Percentiles rank a stretch among this genome's conserved stretches.
These are phyloP conservation scores for Teunomyces funiuensis DNA, from an alignment of 805 yeast species.

Conservation along the genomic window DNA sequence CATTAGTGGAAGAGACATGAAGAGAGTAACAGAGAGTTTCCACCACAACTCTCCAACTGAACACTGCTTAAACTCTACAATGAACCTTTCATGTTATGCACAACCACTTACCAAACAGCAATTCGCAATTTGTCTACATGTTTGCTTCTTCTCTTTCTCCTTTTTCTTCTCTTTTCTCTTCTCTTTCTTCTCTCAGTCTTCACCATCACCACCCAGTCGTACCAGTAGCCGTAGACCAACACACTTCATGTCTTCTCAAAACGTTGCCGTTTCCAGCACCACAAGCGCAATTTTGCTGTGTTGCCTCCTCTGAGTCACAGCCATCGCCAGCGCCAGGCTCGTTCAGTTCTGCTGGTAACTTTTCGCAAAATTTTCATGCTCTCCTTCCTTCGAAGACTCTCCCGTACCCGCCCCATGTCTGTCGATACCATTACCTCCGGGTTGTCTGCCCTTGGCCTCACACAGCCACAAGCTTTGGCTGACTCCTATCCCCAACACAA, in stretches of 20 bases:
- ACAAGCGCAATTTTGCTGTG: too few relatives aligned
- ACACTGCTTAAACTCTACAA: too few relatives aligned
- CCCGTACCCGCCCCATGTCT: constrained; percentile 8
- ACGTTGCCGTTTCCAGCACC: too few relatives aligned
- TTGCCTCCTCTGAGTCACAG: constrained; percentile 1
- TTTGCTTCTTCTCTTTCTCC: too few relatives aligned
- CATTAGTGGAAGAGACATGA: too few relatives aligned
- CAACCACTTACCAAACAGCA: too few relatives aligned
- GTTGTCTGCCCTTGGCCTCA: constrained; percentile 36
- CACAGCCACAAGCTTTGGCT: constrained; percentile 41
- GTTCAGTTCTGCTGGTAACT: background rate
- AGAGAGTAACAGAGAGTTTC: too few relatives aligned
- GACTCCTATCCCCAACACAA: constrained; percentile 74
- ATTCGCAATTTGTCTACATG: too few relatives aligned
- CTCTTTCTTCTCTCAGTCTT: background rate
- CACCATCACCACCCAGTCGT: background rate
- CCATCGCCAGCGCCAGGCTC: background rate
- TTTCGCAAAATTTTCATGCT: constrained; percentile 5
- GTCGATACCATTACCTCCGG: constrained; percentile 34
- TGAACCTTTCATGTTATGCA: too few relatives aligned
- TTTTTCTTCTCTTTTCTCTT: too few relatives aligned
- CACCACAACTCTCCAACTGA: too few relatives aligned
- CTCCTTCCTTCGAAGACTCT: constrained; percentile 6
- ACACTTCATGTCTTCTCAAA: constrained; percentile 1
- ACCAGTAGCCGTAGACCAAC: background rate